These are phyloP conservation scores for Neofusicoccum parvum DNA, from an alignment of 2,329 filamentous ascomycete species.

Conservation along the genomic window DNA sequence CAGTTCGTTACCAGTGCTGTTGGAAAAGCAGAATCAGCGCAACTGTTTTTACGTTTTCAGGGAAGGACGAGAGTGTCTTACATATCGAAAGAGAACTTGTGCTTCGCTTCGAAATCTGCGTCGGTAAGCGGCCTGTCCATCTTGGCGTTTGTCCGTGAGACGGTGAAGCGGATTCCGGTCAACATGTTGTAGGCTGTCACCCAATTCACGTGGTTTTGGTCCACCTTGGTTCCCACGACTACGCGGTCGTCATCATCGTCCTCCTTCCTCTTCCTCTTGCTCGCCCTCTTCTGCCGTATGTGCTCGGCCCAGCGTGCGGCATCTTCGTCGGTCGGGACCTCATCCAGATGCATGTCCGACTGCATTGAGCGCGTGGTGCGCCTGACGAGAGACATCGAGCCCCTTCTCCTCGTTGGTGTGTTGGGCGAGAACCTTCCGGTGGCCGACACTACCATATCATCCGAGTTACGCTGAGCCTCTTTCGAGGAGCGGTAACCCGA, in stretches of 20 bases:
- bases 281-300: conserved; percentile 87
- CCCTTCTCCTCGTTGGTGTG: conserved; percentile 65
- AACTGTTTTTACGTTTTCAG: background rate
- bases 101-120: conserved; percentile 88
- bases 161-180: conserved; percentile 95
- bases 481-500: conserved; percentile 67
- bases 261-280: conserved; percentile 79
- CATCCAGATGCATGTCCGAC: conserved; percentile 81
- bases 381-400: conserved; percentile 80
- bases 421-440: conserved; percentile 83
- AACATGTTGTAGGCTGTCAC: conserved; percentile 99
- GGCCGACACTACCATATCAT: conserved; percentile 64
- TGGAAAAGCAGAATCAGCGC: conserved; percentile 1
- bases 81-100: conserved; percentile 99
- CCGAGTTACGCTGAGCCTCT: conserved; percentile 50
- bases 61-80: conserved; percentile 50
- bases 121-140: conserved; percentile 87
- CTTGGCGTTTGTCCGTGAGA: conserved; percentile 95
- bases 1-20: conserved; percentile 89
- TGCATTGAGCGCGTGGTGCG: conserved; percentile 82
- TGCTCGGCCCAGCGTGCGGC: conserved; percentile 90
- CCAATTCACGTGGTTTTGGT: conserved; percentile 96
- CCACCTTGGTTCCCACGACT: conserved; percentile 94
- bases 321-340: conserved; percentile 84
- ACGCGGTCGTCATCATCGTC: conserved; percentile 90